Evolutionary conservation across 2,329 filamentous ascomycete species (phyloP).

Genomic region (Alternaria infectoria): DNA sequence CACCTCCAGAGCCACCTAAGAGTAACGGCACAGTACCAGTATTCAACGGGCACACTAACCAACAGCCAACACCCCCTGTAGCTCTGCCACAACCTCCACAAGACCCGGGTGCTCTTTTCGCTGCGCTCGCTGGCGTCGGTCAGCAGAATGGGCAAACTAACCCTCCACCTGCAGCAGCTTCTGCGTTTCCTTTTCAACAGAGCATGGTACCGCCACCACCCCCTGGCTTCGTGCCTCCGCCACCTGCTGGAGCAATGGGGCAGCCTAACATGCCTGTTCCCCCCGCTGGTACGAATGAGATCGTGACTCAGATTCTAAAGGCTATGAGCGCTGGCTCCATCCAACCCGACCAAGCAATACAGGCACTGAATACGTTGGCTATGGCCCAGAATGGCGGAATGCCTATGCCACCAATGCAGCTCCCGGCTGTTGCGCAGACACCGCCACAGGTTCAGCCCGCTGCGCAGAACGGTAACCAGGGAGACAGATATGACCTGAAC

Average conservation of each 20-base stretch:
- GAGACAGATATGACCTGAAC: slow-evolving; percentile 39
- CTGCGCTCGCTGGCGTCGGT: slow-evolving; percentile 40
- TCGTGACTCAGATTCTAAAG: slow-evolving; percentile 43
- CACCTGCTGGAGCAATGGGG: slow-evolving; percentile 26
- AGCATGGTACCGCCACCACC: slow-evolving; percentile 40
- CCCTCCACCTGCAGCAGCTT: slow-evolving; percentile 26
- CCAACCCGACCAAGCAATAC: slow-evolving; percentile 42
- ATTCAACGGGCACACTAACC: slow-evolving; percentile 34
- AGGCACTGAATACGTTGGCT: slow-evolving; percentile 40
- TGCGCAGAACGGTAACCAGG: slow-evolving; percentile 27
- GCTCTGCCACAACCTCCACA: slow-evolving; percentile 28
- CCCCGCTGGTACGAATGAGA: slow-evolving; percentile 32
- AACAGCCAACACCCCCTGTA: slow-evolving; percentile 27
- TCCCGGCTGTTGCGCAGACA: slow-evolving; percentile 17
- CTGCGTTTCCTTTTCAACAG: slow-evolving; percentile 37
- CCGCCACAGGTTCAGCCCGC: slow-evolving; percentile 23
- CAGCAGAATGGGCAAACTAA: slow-evolving; percentile 42
- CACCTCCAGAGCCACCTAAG: slow-evolving; percentile 38
- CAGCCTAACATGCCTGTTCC: slow-evolving; percentile 34
- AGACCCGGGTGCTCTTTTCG: slow-evolving; percentile 41
- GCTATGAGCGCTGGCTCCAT: slow-evolving; percentile 43
- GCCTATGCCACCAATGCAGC: slow-evolving; percentile 36
- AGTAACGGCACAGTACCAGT: slow-evolving; percentile 28
- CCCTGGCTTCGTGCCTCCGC: slow-evolving; percentile 42
- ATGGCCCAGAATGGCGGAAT: slow-evolving; percentile 33